A percentile compares a stretch with the other conserved stretches of the same genome.
Evolutionary conservation across 2,329 filamentous ascomycete species (phyloP).

Genomic region (Cladosporium sp.): DNA sequence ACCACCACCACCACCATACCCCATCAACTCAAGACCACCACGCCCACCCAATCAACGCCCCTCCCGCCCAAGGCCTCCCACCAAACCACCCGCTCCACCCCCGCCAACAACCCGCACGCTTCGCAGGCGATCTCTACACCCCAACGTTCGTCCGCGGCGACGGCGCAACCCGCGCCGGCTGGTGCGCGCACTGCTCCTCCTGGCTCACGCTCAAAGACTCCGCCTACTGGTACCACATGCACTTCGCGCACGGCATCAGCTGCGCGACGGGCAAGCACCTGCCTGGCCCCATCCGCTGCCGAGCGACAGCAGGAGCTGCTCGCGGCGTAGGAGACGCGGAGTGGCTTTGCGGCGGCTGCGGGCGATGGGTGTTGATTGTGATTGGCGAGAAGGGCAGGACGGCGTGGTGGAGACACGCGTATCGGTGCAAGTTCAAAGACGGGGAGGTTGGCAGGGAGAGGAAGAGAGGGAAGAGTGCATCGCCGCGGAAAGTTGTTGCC

Average conservation of each 20-base stretch:
- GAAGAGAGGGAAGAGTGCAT: conserved; percentile 11
- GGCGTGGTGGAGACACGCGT: conserved; percentile 86
- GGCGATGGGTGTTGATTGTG: conserved; percentile 77
- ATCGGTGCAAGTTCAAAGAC: conserved; percentile 56
- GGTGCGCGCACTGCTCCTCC: conserved; percentile 86
- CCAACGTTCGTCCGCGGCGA: conserved; percentile 82
- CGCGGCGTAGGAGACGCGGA: conserved; percentile 82
- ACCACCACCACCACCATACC: neutral
- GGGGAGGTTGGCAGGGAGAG: conserved; percentile 15
- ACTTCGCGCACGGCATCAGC: conserved; percentile 83
- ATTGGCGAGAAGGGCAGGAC: conserved; percentile 92
- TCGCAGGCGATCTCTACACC: conserved; percentile 79
- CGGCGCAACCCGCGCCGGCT: conserved; percentile 83
- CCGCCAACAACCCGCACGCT: conserved; percentile 49
- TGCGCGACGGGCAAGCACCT: conserved; percentile 77
- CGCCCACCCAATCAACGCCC: neutral
- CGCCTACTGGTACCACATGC: conserved; percentile 92
- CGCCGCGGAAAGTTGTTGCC: conserved; percentile 2
- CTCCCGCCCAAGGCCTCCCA: neutral
- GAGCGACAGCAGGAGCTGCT: conserved; percentile 57
- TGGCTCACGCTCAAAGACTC: conserved; percentile 90
- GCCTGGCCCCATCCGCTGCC: conserved; percentile 71
- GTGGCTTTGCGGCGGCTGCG: conserved; percentile 74
- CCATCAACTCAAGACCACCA: neutral
- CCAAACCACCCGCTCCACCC: conserved; percentile 16